Conservation (phyloP, 2,329 filamentous ascomycete genomes). For the Aureobasidium sp. region DNA sequence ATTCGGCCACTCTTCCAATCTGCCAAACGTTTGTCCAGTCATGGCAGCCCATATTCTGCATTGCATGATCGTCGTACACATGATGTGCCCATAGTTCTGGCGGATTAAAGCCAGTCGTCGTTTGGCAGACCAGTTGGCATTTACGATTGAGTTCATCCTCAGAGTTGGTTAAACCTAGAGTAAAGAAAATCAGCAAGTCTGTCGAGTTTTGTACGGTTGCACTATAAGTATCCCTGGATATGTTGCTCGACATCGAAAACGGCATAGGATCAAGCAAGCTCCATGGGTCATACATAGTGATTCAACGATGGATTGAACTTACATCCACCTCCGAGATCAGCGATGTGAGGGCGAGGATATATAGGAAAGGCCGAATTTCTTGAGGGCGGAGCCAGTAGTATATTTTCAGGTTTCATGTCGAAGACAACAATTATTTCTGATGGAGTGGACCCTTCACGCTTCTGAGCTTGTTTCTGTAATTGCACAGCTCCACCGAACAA, state of each 20-base stretch:
- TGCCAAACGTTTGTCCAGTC: not conserved
- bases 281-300: not conserved
- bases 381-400: not conserved
- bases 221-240: not conserved
- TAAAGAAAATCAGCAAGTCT: not conserved
- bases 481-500: not conserved
- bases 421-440: not conserved
- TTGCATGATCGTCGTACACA: too few relatives aligned
- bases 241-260: not conserved
- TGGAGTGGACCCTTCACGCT: not conserved
- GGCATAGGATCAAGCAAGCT: not conserved
- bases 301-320: not conserved
- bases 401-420: not conserved
- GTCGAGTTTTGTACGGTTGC: not conserved
- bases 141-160: not conserved
- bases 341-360: not conserved
- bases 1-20: not conserved
- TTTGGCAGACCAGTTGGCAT: not conserved
- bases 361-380: not conserved
- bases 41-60: too few relatives aligned
- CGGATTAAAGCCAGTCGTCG: not conserved
- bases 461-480: not conserved
- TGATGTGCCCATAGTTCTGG: not conserved
- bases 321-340: not conserved
- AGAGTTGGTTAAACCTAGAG: not conserved